phyloP scores from a whole-genome alignment of 106 monocot species.

The Vanilla planifolia region DNA sequence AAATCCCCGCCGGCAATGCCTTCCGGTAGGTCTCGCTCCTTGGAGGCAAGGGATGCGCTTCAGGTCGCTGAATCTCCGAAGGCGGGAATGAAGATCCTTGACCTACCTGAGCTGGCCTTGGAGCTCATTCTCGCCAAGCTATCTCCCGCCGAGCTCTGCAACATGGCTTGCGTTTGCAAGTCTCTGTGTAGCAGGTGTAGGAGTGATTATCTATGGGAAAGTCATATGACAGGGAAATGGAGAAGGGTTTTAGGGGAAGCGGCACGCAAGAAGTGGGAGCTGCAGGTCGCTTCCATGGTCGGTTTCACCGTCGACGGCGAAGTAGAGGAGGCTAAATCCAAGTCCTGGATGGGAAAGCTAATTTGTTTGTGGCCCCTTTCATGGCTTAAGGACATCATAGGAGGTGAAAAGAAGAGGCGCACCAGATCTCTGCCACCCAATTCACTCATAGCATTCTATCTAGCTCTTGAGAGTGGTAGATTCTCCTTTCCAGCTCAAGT shows the following conservation, averaged over 20 bases:
- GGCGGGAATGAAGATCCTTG: conserved; percentile 30
- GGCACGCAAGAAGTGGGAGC: conserved; percentile 40
- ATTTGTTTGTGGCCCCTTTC: conserved; percentile 37
- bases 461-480: conserved; percentile 51
- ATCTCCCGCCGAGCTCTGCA: conserved; percentile 36
- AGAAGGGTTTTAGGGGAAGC: conserved; percentile 32
- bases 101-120: conserved; percentile 66
- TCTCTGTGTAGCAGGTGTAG: conserved; percentile 41
- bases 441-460: conserved; percentile 49
- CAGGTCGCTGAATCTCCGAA: not conserved
- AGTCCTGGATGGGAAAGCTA: conserved; percentile 17
- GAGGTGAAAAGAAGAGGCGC: not conserved
- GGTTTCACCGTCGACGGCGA: not conserved
- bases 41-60: not conserved
- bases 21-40: not conserved
- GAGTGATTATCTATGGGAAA: conserved; percentile 56
- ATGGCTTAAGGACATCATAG: conserved; percentile 38
- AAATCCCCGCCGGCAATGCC: not conserved
- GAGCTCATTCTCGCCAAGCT: conserved; percentile 61
- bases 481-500: conserved; percentile 85
- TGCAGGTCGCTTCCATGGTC: conserved; percentile 13
- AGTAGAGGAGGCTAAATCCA: not conserved
- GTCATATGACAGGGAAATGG: conserved; percentile 71
- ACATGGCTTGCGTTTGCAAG: conserved; percentile 51
- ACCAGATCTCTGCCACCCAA: conserved; percentile 12